Evolutionary conservation across 139 green algal genomes (phyloP), one percentile per base, ranked within the genome.

Genomic region (Chlorella sp.): DNA sequence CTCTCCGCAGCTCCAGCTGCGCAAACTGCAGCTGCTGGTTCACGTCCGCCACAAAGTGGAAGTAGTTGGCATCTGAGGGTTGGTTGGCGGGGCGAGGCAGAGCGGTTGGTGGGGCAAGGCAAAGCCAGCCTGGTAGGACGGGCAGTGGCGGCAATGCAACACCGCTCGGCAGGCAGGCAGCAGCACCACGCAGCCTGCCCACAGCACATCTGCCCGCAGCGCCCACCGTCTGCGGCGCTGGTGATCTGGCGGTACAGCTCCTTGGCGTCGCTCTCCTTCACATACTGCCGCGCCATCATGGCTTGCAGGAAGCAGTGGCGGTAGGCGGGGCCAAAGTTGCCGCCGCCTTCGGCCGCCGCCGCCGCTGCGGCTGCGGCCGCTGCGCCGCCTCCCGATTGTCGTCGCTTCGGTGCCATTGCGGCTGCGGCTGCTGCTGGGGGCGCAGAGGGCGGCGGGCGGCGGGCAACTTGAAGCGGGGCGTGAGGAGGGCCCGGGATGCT

Each of bases 251-350:
- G 63, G 41, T 65, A 83, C 39, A 83, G 41, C 3, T 83, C 78
- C 28, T 74, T 74, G 39, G 78, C 78, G 3, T 74, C 63, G 11
- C 13, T 34, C 63, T 83, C 78, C n/a, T 62, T 62, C 11, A 74
- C 0, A 20, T 75, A 83, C n/a, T 83, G 78, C 62, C 41, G 78
- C 26, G 44, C 39, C 78, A 83, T 83, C 12, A 83, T 30, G 78
- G 78, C 78, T 25, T 83, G 78, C 39, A 83, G n/a, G 63, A 83
- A 83, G 41, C 76, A 82, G 76, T 82, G 76, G 60, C 76, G 76
- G 76, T 82, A 71, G 57, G 76, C 60, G 6, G 38, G 15, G 76
- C 15, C 13, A 15, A 26, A 38, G 12, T 15, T 34, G 75, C 75
- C 75, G 44, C 68, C 68, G 36, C 51, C 74, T 1, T 34, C 30